Evolutionary conservation across 73 alveolate genomes (phyloP).

Genomic region (Uronychia binucleata): DNA sequence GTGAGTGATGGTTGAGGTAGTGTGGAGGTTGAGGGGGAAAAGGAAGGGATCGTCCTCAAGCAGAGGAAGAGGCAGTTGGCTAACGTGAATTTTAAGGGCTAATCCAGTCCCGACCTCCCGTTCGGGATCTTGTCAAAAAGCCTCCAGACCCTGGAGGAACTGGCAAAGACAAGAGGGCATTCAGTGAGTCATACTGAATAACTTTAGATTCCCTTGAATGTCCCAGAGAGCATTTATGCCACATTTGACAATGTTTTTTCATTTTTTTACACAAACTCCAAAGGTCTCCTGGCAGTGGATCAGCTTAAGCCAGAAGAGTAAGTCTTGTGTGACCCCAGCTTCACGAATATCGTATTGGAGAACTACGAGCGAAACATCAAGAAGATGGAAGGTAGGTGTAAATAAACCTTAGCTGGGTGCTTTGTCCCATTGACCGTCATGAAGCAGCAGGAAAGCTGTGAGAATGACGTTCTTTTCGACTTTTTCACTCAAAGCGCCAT

Average conservation of each 20-base stretch:
- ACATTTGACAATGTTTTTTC: neutral
- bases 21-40: too few relatives aligned
- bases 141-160: neutral
- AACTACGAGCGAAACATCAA: neutral
- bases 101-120: neutral
- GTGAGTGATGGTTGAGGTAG: too few relatives aligned
- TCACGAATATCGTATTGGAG: neutral
- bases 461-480: neutral
- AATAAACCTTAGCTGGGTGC: neutral
- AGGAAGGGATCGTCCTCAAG: neutral
- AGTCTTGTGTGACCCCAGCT: neutral
- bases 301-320: neutral
- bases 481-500: neutral
- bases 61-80: neutral
- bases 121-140: neutral
- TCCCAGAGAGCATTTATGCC: neutral
- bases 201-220: neutral
- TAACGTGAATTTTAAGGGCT: neutral
- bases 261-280: neutral
- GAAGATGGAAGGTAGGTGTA: neutral
- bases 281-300: neutral
- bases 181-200: neutral
- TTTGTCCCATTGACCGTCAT: neutral
- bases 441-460: neutral
- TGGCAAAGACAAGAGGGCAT: neutral